Conservation (phyloP, 306 rosid genomes). For the Hippophae gyantsensis region DNA sequence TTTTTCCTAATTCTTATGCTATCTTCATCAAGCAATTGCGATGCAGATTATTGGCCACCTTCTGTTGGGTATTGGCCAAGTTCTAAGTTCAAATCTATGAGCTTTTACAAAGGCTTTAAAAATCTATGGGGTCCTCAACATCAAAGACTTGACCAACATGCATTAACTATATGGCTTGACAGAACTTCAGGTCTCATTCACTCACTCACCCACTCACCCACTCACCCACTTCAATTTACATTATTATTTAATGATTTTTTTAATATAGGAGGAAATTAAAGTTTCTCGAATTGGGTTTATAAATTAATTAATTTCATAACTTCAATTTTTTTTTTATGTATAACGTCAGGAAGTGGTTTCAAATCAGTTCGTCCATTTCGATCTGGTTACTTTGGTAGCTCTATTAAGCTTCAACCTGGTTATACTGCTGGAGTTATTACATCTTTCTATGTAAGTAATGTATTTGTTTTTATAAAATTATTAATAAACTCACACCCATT, state of each 20-base stretch:
- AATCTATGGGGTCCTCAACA: constrained; percentile 94
- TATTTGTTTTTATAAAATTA: neutral
- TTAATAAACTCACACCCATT: neutral
- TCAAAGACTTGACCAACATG: constrained; percentile 47
- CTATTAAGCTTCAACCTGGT: constrained; percentile 86
- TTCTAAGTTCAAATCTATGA: constrained; percentile 50
- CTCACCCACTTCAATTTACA: neutral
- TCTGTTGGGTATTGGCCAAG: constrained; percentile 97
- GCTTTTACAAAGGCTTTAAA: constrained; percentile 51
- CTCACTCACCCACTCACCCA: constrained; percentile 2
- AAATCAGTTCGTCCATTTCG: constrained; percentile 78
- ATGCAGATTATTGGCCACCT: constrained; percentile 60
- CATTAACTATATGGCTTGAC: constrained; percentile 85
- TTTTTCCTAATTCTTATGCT: constrained; percentile 18
- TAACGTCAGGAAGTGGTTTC: constrained; percentile 75
- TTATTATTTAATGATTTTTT: no score
- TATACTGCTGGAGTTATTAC: constrained; percentile 98
- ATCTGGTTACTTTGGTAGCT: constrained; percentile 86
- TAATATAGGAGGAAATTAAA: no score
- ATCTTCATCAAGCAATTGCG: constrained; percentile 28
- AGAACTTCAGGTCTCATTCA: constrained; percentile 46
- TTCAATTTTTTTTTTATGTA: constrained; percentile 1
- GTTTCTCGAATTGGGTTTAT: neutral
- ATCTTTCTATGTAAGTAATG: constrained; percentile 73
- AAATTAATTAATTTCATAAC: no score